Conservation (phyloP, 78 protist species). For the Planoprotostelium fungivorum region DNA sequence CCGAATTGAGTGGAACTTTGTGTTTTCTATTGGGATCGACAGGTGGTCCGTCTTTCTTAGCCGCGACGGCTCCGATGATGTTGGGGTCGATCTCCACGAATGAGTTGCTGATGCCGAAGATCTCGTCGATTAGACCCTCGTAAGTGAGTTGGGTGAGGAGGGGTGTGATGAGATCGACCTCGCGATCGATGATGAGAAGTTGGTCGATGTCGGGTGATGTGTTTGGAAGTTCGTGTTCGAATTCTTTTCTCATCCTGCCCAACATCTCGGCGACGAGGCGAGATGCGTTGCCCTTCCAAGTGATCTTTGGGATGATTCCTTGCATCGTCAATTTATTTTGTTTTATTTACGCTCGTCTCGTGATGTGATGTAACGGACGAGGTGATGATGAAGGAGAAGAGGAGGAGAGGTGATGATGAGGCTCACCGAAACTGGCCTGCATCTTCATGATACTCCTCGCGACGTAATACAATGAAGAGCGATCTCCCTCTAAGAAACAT, state of each 20-base stretch:
- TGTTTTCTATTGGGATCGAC: neutral
- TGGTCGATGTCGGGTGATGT: slow-evolving; percentile 53
- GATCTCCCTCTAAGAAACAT: slow-evolving; percentile 63
- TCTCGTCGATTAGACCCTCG: slow-evolving; percentile 93
- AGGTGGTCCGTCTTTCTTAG: neutral
- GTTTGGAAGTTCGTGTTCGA: neutral
- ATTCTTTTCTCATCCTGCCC: neutral
- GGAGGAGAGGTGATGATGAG: no score
- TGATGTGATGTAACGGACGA: no score
- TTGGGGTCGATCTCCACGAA: neutral
- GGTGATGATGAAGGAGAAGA: no score
- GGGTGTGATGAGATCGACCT: slow-evolving; percentile 59
- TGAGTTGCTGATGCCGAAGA: slow-evolving; percentile 53
- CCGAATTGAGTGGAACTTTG: slow-evolving; percentile 6
- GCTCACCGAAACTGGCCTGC: no score
- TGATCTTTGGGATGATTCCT: slow-evolving; percentile 78
- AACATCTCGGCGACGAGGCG: neutral
- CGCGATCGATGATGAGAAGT: slow-evolving; percentile 82
- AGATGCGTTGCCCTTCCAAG: slow-evolving; percentile 76
- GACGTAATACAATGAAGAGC: slow-evolving; percentile 33
- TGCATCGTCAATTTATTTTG: no score
- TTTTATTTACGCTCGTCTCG: no score
- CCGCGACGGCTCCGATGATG: neutral
- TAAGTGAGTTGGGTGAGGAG: slow-evolving; percentile 85
- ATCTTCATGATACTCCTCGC: slow-evolving; percentile 75